Percentiles rank a stretch among this genome's conserved stretches.
Evolutionary conservation across 78 protist genomes (phyloP).

Genomic region (Polysphondylium violaceum): DNA sequence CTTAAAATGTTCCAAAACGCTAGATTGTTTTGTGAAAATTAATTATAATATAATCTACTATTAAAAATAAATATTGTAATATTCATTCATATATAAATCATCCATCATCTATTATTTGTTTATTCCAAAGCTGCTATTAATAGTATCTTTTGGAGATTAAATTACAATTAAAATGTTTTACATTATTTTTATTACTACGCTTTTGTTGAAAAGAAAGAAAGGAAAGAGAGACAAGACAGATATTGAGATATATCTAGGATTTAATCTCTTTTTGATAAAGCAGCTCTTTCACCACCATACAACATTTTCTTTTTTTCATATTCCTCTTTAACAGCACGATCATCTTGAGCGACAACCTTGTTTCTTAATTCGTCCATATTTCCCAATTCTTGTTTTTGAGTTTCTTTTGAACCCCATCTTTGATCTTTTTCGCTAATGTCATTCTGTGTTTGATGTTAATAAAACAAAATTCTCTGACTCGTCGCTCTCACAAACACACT

Average conservation of each 20-base stretch:
- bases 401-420: slow-evolving; percentile 40
- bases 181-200: neutral
- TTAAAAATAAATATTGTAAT: no score
- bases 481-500: no score
- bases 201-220: neutral
- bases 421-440: slow-evolving; percentile 40
- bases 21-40: slow-evolving; percentile 23
- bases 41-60: slow-evolving; percentile 2
- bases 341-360: neutral
- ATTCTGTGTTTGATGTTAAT: slow-evolving; percentile 8
- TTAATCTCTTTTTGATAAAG: slow-evolving; percentile 6
- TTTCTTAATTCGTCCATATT: slow-evolving; percentile 12
- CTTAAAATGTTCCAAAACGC: slow-evolving; percentile 86
- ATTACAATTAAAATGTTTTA: neutral
- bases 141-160: no score
- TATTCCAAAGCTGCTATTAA: no score
- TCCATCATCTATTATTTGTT: no score
- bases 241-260: neutral
- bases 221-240: neutral
- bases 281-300: slow-evolving; percentile 34
- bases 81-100: no score
- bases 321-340: neutral
- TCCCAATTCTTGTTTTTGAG: neutral
- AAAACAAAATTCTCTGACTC: no score
- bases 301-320: slow-evolving; percentile 9